These are phyloP conservation scores for Marsdenia floribunda DNA, from an alignment of 257 asterid species.

Conservation along the genomic window DNA sequence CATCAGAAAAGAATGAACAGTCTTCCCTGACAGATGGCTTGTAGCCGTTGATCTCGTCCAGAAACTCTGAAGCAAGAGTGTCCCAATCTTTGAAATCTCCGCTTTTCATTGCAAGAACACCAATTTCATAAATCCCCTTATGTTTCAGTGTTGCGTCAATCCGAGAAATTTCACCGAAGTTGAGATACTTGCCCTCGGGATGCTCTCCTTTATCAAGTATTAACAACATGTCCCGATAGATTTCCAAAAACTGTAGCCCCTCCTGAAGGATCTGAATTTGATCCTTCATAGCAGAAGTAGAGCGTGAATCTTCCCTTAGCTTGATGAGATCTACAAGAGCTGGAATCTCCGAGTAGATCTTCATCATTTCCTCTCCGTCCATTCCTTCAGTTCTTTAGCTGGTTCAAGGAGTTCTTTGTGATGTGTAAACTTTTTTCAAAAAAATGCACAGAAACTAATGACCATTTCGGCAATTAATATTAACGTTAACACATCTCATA, in stretches of 20 bases:
- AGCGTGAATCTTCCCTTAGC: background rate
- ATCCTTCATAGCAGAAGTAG: background rate
- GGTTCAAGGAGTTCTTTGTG: no score
- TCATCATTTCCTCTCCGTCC: no score
- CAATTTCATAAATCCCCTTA: background rate
- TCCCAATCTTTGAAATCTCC: background rate
- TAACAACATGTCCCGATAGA: background rate
- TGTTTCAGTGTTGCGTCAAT: background rate
- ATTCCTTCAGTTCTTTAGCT: no score
- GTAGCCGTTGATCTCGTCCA: no score
- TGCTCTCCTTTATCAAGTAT: background rate
- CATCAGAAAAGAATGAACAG: no score
- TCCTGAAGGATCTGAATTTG: background rate
- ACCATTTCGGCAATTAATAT: no score
- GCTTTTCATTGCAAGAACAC: background rate
- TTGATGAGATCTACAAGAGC: background rate
- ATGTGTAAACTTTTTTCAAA: no score
- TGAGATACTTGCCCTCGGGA: no score
- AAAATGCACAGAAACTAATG: no score
- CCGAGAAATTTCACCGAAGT: background rate
- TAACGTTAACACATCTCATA: no score
- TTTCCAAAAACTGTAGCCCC: background rate
- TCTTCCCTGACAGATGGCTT: no score
- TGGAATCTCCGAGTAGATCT: no score
- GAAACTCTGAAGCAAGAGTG: background rate